Evolutionary conservation across 176 grass and related monocot species (phyloP), one percentile per base, ranked within the genome.

Genomic region (Miscanthus lutarioriparius): DNA sequence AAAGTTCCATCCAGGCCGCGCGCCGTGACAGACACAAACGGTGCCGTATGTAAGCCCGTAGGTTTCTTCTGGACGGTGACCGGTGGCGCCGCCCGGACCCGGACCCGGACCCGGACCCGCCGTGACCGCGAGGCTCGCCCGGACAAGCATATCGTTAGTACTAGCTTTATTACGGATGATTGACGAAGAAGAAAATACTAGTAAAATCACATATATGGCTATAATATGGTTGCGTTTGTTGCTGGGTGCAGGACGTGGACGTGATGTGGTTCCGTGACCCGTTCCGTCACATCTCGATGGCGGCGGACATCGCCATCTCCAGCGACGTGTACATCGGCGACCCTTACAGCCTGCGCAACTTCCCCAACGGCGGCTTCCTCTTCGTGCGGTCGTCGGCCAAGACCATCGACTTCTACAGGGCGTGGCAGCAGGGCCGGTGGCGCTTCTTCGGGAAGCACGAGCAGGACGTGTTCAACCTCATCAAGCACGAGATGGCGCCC

Each of bases 241-340:
- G 41, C 1, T 49, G 47, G 14, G 4, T 49, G 22, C 86, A 96
- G 96, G 96, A 99, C 82, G 91, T 96, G 1, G 96, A 99, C 82
- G 82, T 99, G 56, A 78, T 99, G 88, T 99, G 96, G 96, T 99
- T 99, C 86, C 83, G 96, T 0, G 91, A 99, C 70, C 96, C 96
- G 15, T 91, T 99, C 67, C 79, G 90, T 11, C 93, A 94, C 86
- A 96, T 99, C 67, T 74, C 89, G 0, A 74, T 91, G 63, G 96
- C 85, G 3, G 89, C 91, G 1, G 89, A 99, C 86, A 87, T 99
- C 47, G 89, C 91, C 12, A 94, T 96, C 76, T 92, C 93, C 8
- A 91, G 93, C 56, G 96, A 99, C 84, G 54, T 91, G 25, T 99
- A 81, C 84, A 54, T 91, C 7, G 96, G 93, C 0, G 89, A 96